Percentiles rank a stretch among this genome's conserved stretches.
phyloP scores from a whole-genome alignment of 257 asterid genomes.

The Striga asiatica region DNA sequence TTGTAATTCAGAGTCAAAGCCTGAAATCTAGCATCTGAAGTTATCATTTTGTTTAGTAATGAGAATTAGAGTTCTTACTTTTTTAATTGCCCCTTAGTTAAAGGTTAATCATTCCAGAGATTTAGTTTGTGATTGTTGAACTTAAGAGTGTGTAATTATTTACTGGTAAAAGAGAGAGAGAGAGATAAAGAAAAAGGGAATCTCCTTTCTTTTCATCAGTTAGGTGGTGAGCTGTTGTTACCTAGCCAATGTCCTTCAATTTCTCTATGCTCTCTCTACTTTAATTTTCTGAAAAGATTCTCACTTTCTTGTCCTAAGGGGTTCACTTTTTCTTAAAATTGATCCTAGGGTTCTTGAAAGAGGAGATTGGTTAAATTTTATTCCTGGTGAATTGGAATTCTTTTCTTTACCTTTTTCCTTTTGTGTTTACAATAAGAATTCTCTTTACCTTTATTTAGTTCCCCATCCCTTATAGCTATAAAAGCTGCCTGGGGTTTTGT shows the following conservation, averaged over 20 bases:
- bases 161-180: not conserved
- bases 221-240: conserved; percentile 61
- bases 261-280: conserved; percentile 37
- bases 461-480: conserved; percentile 29
- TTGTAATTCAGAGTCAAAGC: conserved; percentile 27
- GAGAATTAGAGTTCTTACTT: conserved; percentile 1
- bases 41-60: not conserved
- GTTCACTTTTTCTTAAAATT: conserved; percentile 26
- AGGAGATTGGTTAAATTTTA: conserved; percentile 28
- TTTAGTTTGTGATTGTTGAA: not conserved
- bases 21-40: conserved; percentile 22
- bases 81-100: too few relatives aligned
- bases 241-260: conserved; percentile 31
- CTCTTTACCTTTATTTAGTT: conserved; percentile 38
- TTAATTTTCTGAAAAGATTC: conserved; percentile 56
- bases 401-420: conserved; percentile 39
- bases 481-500: conserved; percentile 57
- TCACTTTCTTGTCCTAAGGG: conserved; percentile 42
- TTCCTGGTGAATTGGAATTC: conserved; percentile 36
- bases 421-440: conserved; percentile 29
- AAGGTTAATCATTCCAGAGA: conserved; percentile 4
- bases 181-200: conserved; percentile 36
- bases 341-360: conserved; percentile 8
- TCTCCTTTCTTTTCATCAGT: conserved; percentile 59
- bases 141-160: not conserved